Conservation (phyloP, 441 rosid genomes). For the Raphanus hybrid region DNA sequence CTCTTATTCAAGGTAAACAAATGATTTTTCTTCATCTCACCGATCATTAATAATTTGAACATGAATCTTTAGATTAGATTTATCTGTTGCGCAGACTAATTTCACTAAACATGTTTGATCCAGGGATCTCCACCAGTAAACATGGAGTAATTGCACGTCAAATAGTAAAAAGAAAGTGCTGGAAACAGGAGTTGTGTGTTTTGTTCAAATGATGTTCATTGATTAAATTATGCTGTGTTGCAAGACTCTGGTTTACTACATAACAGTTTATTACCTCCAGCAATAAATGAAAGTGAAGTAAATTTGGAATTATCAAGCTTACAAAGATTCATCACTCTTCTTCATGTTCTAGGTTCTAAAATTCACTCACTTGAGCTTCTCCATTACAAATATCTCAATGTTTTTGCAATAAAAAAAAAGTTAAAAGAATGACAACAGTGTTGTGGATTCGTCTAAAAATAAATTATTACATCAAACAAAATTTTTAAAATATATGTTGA, state of each 20-base stretch:
- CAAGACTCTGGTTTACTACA: constrained; percentile 4
- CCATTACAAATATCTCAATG: not conserved
- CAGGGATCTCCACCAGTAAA: constrained; percentile 74
- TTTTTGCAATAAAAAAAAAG: not conserved
- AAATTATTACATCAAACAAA: no score
- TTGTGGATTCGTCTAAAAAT: no score
- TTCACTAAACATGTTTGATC: constrained; percentile 23
- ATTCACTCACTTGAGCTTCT: not conserved
- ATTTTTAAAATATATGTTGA: no score
- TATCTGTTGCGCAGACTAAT: not conserved
- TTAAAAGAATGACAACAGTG: no score
- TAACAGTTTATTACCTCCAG: constrained; percentile 8
- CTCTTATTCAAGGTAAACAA: constrained; percentile 78
- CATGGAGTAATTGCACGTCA: constrained; percentile 44
- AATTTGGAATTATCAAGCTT: constrained; percentile 14
- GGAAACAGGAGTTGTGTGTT: constrained; percentile 22
- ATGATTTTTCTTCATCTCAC: constrained; percentile 6
- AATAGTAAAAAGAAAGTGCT: constrained; percentile 17
- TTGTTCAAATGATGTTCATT: constrained; percentile 7
- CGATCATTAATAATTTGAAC: not conserved
- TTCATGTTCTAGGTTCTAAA: not conserved
- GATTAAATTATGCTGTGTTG: constrained; percentile 25
- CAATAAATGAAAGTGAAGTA: constrained; percentile 30
- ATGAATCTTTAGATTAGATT: not conserved
- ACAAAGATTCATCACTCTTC: not conserved